These are phyloP conservation scores for Rheum nobile DNA, from an alignment of 148 eudicot genomes.

Conservation along the genomic window DNA sequence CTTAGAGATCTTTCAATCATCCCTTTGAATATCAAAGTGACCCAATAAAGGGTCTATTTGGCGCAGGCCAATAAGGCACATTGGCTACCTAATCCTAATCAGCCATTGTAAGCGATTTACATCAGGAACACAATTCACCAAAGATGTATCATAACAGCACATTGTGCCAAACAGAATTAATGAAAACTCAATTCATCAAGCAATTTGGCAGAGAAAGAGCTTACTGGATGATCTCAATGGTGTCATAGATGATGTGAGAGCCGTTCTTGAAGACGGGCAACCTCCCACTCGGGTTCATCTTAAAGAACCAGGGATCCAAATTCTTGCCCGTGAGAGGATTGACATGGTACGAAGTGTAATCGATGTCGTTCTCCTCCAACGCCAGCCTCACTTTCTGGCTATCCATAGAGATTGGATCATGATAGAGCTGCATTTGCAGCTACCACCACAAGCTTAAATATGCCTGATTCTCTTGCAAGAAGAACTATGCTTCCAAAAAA, in stretches of 20 bases:
- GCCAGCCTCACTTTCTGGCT: conserved; percentile 97
- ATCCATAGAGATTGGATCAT: conserved; percentile 81
- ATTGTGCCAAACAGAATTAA: background rate
- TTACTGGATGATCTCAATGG: conserved; percentile 75
- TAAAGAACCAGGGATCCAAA: conserved; percentile 68
- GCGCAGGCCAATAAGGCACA: too few species aligned
- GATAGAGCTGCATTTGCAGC: conserved; percentile 80
- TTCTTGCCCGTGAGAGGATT: conserved; percentile 93
- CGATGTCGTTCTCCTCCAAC: conserved; percentile 73
- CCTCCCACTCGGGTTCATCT: conserved; percentile 67
- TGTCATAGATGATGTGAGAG: conserved; percentile 51
- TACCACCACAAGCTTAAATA: background rate
- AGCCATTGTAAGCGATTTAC: too few species aligned
- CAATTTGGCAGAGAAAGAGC: conserved; percentile 7
- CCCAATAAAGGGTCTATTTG: too few species aligned
- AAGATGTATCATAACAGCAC: background rate
- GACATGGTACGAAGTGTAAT: conserved; percentile 78
- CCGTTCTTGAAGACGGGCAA: conserved; percentile 96
- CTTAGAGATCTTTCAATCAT: too few species aligned
- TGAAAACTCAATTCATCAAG: background rate
- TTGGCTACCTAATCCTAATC: too few species aligned
- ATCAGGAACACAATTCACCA: too few species aligned
- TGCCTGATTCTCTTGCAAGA: background rate
- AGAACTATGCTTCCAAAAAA: background rate
- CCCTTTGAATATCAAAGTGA: too few species aligned